Percentiles rank a stretch among this genome's conserved stretches.
These are phyloP conservation scores for Cercospora berteroae DNA, from an alignment of 2,329 filamentous ascomycete species.

Conservation along the genomic window DNA sequence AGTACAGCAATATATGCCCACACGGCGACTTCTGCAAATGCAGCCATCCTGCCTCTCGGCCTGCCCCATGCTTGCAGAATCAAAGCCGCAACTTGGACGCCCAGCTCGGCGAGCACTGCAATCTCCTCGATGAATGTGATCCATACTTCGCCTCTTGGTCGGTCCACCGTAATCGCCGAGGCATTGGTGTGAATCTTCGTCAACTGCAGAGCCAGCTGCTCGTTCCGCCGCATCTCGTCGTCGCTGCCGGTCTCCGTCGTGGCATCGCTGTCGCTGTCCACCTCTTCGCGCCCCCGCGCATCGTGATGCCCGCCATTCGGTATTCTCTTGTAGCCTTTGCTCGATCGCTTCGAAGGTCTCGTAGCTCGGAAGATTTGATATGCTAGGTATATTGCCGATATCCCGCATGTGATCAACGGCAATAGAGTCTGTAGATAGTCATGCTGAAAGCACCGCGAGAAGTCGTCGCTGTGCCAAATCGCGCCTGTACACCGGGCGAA, in stretches of 20 bases:
- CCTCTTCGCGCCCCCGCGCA: constrained; percentile 30
- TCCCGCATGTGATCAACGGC: constrained; percentile 66
- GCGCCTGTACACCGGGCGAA: constrained; percentile 57
- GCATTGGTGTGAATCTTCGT: constrained; percentile 52
- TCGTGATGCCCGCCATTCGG: constrained; percentile 30
- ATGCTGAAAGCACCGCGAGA: constrained; percentile 61
- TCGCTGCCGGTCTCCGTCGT: constrained; percentile 28
- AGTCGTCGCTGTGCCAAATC: constrained; percentile 61
- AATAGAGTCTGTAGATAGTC: constrained; percentile 78
- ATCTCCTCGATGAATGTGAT: constrained; percentile 72
- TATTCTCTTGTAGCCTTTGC: constrained; percentile 52
- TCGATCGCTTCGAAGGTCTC: constrained; percentile 25
- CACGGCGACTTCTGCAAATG: constrained; percentile 64
- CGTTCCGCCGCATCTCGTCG: constrained; percentile 60
- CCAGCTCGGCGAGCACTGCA: constrained; percentile 69
- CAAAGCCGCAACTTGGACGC: constrained; percentile 65
- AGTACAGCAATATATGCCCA: constrained; percentile 82
- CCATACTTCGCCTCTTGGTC: constrained; percentile 68
- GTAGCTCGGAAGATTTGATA: constrained; percentile 54
- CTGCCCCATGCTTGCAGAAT: constrained; percentile 58
- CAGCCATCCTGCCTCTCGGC: constrained; percentile 53
- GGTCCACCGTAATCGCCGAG: constrained; percentile 67
- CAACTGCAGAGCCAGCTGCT: constrained; percentile 55
- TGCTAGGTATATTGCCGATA: constrained; percentile 68
- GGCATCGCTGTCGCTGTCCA: constrained; percentile 38